Evolutionary conservation across 208 protist genomes (phyloP).

Genomic region (Trichomonas tenax): DNA sequence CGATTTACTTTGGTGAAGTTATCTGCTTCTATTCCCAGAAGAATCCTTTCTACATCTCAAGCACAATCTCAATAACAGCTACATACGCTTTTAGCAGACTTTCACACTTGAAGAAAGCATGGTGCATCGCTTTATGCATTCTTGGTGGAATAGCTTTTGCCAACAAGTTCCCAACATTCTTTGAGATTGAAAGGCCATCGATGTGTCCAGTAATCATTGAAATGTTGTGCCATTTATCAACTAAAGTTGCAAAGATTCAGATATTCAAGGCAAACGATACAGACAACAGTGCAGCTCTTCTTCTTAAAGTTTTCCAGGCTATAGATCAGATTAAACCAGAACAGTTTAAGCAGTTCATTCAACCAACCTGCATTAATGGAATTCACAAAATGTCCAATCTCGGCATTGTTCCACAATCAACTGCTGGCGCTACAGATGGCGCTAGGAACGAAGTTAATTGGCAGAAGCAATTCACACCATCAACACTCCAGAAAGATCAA

Average conservation of each 20-base stretch:
- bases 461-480: background rate
- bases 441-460: background rate
- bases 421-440: background rate
- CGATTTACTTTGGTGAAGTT: background rate
- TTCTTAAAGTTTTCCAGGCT: background rate
- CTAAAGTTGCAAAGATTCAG: background rate
- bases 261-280: background rate
- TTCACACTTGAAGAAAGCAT: background rate
- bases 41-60: background rate
- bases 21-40: background rate
- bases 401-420: background rate
- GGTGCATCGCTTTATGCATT: background rate
- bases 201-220: background rate
- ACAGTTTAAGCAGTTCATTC: background rate
- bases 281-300: background rate
- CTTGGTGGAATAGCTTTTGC: background rate
- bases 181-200: background rate
- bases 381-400: background rate
- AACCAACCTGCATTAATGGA: background rate
- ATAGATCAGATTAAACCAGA: background rate
- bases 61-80: background rate
- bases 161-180: background rate
- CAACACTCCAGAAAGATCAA: background rate
- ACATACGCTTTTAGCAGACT: background rate
- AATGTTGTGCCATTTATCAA: background rate